Conservation (phyloP, 2,329 filamentous ascomycete genomes). For the Aspergillus felis region DNA sequence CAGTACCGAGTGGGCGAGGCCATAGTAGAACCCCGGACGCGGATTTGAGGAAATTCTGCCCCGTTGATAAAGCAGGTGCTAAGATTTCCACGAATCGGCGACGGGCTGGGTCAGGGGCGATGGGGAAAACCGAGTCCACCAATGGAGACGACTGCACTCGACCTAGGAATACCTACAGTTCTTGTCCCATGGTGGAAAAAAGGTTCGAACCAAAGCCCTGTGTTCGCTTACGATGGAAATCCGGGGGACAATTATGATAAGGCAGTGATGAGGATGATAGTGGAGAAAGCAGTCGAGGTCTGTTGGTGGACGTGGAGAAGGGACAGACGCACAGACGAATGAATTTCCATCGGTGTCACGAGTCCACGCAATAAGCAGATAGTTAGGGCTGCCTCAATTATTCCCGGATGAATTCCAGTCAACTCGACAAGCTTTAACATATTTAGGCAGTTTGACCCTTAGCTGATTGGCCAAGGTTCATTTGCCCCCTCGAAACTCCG, state of each 20-base stretch:
- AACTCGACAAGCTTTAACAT: background rate
- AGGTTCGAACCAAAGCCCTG: background rate
- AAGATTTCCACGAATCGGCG: constrained; percentile 29
- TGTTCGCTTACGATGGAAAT: background rate
- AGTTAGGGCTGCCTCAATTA: no score
- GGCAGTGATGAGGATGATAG: background rate
- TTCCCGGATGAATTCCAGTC: background rate
- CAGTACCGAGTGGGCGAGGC: background rate
- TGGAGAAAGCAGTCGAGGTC: background rate
- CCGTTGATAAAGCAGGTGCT: constrained; percentile 8
- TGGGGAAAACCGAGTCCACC: constrained; percentile 26
- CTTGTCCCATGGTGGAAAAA: background rate
- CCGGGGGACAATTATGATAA: background rate
- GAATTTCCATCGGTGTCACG: background rate
- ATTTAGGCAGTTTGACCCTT: background rate
- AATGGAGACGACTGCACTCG: constrained; percentile 16
- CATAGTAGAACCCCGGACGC: constrained; percentile 23
- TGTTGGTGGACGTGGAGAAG: background rate
- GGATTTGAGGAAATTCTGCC: constrained; percentile 32
- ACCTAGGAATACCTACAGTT: background rate
- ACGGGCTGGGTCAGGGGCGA: background rate
- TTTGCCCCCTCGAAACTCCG: background rate
- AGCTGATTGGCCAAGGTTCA: background rate
- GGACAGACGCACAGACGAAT: background rate
- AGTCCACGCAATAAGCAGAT: background rate